Evolutionary conservation across 2,329 filamentous ascomycete species (phyloP).

Genomic region (Fusarium siculi): DNA sequence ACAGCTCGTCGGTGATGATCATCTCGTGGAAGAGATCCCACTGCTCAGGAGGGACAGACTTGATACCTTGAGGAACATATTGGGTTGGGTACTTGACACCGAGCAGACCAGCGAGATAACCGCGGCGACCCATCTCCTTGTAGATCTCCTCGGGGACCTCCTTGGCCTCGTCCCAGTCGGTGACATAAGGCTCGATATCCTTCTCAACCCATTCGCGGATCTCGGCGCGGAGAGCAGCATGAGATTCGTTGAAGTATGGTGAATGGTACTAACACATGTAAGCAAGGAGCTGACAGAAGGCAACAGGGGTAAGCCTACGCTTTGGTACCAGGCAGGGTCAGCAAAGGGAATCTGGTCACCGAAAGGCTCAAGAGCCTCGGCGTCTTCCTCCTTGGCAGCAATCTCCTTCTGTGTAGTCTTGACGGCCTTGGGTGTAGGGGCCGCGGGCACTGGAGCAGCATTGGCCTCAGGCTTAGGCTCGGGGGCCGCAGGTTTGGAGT

Average conservation of each 20-base stretch:
- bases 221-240: conserved; percentile 90
- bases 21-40: conserved; percentile 99
- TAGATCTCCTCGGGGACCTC: conserved; percentile 89
- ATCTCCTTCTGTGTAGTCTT: conserved; percentile 58
- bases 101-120: conserved; percentile 92
- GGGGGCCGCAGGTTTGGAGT: conserved; percentile 84
- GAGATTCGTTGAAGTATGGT: conserved; percentile 94
- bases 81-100: conserved; percentile 84
- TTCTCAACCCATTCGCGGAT: conserved; percentile 91
- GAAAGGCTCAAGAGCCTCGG: conserved; percentile 83
- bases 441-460: conserved; percentile 49
- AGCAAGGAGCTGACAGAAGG: not conserved
- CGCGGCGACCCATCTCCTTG: conserved; percentile 92
- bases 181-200: conserved; percentile 89
- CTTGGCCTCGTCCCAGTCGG: conserved; percentile 97
- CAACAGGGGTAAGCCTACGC: conserved; percentile 64
- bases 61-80: conserved; percentile 75
- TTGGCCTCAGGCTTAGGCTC: conserved; percentile 81
- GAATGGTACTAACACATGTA: conserved; percentile 80
- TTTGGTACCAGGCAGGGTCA: conserved; percentile 95
- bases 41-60: conserved; percentile 83
- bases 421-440: conserved; percentile 50
- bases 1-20: conserved; percentile 93
- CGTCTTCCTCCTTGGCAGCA: conserved; percentile 59
- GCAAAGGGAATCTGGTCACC: conserved; percentile 90